phyloP scores from a whole-genome alignment of 2,329 filamentous ascomycete genomes.

The Ophiostoma australiae region DNA sequence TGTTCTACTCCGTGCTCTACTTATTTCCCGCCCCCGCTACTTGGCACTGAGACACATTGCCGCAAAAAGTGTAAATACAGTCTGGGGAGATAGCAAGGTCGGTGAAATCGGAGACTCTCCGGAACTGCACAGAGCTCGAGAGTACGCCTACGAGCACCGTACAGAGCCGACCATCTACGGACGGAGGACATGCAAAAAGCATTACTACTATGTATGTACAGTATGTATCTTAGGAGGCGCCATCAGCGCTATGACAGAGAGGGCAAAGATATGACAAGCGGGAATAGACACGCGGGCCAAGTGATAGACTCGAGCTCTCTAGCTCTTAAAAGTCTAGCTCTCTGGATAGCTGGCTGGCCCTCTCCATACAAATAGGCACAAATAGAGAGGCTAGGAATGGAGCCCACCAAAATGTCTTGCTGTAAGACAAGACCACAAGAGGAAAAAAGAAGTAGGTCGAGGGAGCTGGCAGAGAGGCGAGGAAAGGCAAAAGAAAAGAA shows the following conservation, averaged over 20 bases:
- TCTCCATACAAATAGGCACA: background rate
- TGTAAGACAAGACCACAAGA: conserved; percentile 5
- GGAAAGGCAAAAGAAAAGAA: background rate
- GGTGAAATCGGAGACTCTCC: background rate
- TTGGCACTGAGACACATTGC: conserved; percentile 2
- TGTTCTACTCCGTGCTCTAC: background rate
- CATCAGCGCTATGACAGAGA: conserved; percentile 6
- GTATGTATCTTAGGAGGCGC: too few relatives aligned
- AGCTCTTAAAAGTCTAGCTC: background rate
- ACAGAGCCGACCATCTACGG: too few relatives aligned
- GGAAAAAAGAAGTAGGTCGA: background rate
- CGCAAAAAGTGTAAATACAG: conserved; percentile 1
- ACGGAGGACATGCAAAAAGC: too few relatives aligned
- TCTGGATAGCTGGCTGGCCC: too few relatives aligned
- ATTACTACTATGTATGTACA: too few relatives aligned
- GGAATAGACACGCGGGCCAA: background rate
- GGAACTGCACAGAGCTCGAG: background rate
- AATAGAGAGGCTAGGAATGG: background rate
- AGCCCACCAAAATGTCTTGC: conserved; percentile 3
- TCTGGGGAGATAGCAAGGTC: background rate
- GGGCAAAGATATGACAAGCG: conserved; percentile 1
- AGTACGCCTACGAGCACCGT: too few relatives aligned
- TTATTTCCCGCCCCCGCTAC: background rate
- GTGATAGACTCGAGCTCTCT: background rate
- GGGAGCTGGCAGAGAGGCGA: background rate